Base-by-base conservation (phyloP, 495 filamentous ascomycete species). In the Podospora appendiculata region DNA sequence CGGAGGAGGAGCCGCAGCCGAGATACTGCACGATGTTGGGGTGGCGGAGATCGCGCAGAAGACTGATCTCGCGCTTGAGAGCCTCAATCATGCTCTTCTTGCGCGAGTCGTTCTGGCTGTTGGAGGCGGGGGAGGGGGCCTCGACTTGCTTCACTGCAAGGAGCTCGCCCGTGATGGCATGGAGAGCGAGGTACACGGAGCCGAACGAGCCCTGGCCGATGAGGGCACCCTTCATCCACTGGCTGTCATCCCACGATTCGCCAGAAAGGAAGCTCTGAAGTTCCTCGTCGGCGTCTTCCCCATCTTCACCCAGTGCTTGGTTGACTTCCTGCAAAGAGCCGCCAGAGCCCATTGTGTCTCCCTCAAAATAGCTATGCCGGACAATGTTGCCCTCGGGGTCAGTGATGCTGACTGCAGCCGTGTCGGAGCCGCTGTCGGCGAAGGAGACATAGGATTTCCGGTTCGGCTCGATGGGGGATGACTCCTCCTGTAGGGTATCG, bases 121-220 rank as follows among this genome's bases (percentile, higher is more conserved):
- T 89, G 52, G 89, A 84, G 36, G 82, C 84, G 32, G 83, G 82
- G 1, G 86, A 86, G 6, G 93, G 92, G 45, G 95, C 81, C 64
- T 99, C 93, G 51, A 99, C 93, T 70, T 97, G 93, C 73, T 99
- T 99, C 38, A 99, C 93, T 40, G 93, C 93, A 77, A 99, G 90
- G 40, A 99, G 85, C 65, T 96, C 94, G 60, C 91, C 93, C 25
- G 94, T 99, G 50, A 99, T 85, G 50, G 93, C 86, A 62, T 97
- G 95, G n/a, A 99, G 77, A 50, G 93, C 94, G 39, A 99, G 77
- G 72, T 90, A 99, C 46, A 99, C 93, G 58, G 88, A 91, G 60
- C 93, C 93, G 61, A 99, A 99, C 43, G 90, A 95, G 53, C 93
- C 93, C 67, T 96, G 90, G 43, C 93, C 93, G 59, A 99, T 99